Base-by-base conservation (phyloP, 352 stramenopile species). In the Phytophthora sojae region DNA sequence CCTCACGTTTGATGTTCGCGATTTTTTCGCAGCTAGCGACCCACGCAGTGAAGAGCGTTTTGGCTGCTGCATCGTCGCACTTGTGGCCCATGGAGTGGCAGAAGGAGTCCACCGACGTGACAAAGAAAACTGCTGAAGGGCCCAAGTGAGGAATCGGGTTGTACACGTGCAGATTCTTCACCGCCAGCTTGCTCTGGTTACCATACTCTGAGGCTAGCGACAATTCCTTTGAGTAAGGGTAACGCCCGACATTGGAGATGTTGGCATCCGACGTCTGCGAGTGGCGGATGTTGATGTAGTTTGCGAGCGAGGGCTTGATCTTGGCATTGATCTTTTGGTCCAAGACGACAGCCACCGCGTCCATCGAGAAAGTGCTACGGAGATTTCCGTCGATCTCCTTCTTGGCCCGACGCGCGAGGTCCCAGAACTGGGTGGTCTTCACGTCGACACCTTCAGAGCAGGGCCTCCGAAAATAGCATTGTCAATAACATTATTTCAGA, bases 351-450 rank as follows among this genome's bases (percentile, higher is more conserved):
- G 56, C 56, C 42, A 39, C 52, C 4, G 57, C 49, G 2, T 58
- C 47, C 44, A 69, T 58, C 7, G 39, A n/a, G 47, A 62, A 50
- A 12, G 30, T 65, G 21, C 55, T 29, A 2, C 64, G 37, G 6
- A 73, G 60, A 12, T 61, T 60, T 23, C 32, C 35, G 32, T 66
- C 57, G 26, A 67, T 50, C 29, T 78, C 39, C 14, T 68, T 9
- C 47, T 78, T 82, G 23, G 67, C 29, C 0, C n/a, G 23, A 23
- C 75, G 71, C 14, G 78, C 75, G 23, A 85, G 51, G 50, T 79
- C 69, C 78, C 75, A 85, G 64, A 85, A 82, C 23, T 52, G 32
- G 15, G 61, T 51, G 2, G 23, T 64, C 7, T 70, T 3, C 12
- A 74, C 9, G 3, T 69, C 25, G 19, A 77, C 57, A 5, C 67